These are phyloP conservation scores for Nakaseomyces nivariensis DNA, from an alignment of 1,139 yeast species.

Conservation along the genomic window DNA sequence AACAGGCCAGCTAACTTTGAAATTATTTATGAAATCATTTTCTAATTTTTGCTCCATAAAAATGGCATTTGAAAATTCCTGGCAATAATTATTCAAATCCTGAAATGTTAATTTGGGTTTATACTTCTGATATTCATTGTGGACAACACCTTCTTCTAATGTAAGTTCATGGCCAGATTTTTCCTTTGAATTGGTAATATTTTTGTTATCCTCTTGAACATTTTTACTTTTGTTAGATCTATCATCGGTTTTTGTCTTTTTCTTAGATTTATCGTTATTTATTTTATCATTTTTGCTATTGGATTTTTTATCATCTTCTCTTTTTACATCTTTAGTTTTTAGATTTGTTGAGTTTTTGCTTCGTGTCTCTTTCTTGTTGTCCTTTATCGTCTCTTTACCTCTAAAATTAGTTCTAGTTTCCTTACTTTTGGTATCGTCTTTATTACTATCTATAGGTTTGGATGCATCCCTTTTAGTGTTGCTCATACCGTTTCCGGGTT, in stretches of 20 bases:
- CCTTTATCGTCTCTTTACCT: too few relatives aligned
- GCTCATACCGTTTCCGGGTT: too few relatives aligned
- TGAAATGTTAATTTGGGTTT: conserved; percentile 41
- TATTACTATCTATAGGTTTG: background rate
- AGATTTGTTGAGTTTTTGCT: too few relatives aligned
- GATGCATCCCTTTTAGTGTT: background rate
- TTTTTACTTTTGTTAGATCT: background rate
- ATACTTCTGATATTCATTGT: conserved; percentile 24
- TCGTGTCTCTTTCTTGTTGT: too few relatives aligned
- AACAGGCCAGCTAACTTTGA: conserved; percentile 46
- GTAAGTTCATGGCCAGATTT: background rate
- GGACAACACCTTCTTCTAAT: conserved; percentile 29
- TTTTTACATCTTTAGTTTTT: too few relatives aligned
- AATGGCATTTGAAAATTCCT: conserved; percentile 51
- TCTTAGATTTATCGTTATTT: background rate
- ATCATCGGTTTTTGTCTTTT: background rate
- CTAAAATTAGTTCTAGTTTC: too few relatives aligned
- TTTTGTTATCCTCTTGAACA: too few relatives aligned
- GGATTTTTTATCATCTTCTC: background rate
- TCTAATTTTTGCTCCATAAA: conserved; percentile 50
- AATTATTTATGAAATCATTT: conserved; percentile 38
- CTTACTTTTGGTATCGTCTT: too few relatives aligned
- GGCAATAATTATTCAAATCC: conserved; percentile 42
- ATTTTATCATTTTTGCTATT: background rate
- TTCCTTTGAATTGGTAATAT: background rate